Conservation (phyloP, 441 rosid genomes). For the Francoa sonchifolia region DNA sequence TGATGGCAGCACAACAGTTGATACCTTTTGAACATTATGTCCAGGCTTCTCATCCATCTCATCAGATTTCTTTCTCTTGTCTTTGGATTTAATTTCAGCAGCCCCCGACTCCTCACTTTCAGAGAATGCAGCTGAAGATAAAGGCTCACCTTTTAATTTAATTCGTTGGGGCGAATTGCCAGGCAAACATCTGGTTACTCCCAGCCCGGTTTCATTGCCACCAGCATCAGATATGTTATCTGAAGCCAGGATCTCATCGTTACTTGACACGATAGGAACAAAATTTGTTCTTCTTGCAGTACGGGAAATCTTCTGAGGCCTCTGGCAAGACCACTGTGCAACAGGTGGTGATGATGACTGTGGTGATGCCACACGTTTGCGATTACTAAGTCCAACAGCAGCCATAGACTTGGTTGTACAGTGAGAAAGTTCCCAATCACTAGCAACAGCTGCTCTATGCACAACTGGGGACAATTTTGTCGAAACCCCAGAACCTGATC, state of each 20-base stretch:
- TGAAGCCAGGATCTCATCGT: conserved; percentile 55
- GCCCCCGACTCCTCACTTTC: conserved; percentile 91
- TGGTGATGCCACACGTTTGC: conserved; percentile 63
- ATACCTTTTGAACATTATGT: conserved; percentile 56
- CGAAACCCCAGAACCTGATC: conserved; percentile 56
- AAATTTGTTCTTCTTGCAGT: conserved; percentile 86
- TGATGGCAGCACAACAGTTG: conserved; percentile 45
- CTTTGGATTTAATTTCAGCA: conserved; percentile 67
- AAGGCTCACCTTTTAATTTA: conserved; percentile 55
- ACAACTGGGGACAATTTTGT: conserved; percentile 67
- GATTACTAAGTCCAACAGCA: conserved; percentile 53
- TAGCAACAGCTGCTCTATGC: conserved; percentile 57
- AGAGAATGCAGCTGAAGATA: conserved; percentile 62
- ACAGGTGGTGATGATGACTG: conserved; percentile 87
- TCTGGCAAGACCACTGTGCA: conserved; percentile 82
- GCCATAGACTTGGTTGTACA: conserved; percentile 71
- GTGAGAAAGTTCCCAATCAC: conserved; percentile 81
- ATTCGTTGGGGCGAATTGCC: conserved; percentile 69
- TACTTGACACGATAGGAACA: conserved; percentile 58
- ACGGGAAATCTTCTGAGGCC: conserved; percentile 86
- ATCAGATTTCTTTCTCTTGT: conserved; percentile 60
- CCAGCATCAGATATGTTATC: conserved; percentile 71
- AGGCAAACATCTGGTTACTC: conserved; percentile 51
- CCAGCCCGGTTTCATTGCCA: conserved; percentile 54
- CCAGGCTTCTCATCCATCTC: conserved; percentile 57